Conservation (phyloP, 2,329 filamentous ascomycete species). For the Fusarium stilboides region DNA sequence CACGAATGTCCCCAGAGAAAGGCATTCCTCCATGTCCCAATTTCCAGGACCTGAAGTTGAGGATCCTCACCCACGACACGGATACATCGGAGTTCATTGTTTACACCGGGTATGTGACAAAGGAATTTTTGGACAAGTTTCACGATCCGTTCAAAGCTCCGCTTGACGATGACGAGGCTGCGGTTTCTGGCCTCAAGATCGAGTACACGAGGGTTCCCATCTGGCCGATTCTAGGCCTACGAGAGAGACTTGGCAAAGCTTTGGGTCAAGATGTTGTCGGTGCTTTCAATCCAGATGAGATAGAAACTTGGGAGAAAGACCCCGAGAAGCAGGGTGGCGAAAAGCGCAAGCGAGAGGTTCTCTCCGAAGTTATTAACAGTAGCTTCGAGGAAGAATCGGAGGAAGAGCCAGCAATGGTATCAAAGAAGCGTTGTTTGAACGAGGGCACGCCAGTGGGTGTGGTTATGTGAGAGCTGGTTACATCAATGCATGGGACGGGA, state of each 20-base stretch:
- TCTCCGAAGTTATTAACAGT: slow-evolving; percentile 58
- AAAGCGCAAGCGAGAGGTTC: slow-evolving; percentile 56
- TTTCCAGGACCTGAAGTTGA: slow-evolving; percentile 65
- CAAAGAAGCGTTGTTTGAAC: slow-evolving; percentile 55
- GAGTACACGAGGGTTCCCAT: slow-evolving; percentile 65
- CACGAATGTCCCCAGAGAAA: slow-evolving; percentile 46
- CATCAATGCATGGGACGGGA: slow-evolving; percentile 11
- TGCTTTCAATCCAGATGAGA: slow-evolving; percentile 55
- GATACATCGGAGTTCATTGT: slow-evolving; percentile 66
- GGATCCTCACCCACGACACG: slow-evolving; percentile 67
- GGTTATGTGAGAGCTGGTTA: slow-evolving; percentile 47
- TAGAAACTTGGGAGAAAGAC: slow-evolving; percentile 64
- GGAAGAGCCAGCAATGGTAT: slow-evolving; percentile 51
- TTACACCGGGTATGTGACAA: slow-evolving; percentile 66
- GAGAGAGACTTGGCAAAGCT: slow-evolving; percentile 68
- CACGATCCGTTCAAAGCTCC: slow-evolving; percentile 63
- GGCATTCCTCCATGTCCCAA: slow-evolving; percentile 48
- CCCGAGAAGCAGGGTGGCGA: slow-evolving; percentile 52
- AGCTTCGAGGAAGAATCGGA: slow-evolving; percentile 59
- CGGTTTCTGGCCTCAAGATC: slow-evolving; percentile 60
- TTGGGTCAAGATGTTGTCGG: slow-evolving; percentile 68
- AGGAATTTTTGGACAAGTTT: slow-evolving; percentile 66
- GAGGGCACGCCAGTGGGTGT: slow-evolving; percentile 52
- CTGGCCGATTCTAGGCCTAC: slow-evolving; percentile 70
- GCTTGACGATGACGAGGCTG: slow-evolving; percentile 40